These are phyloP conservation scores for Fusarium camptoceras DNA, from an alignment of 2,329 filamentous ascomycete species.

Conservation along the genomic window DNA sequence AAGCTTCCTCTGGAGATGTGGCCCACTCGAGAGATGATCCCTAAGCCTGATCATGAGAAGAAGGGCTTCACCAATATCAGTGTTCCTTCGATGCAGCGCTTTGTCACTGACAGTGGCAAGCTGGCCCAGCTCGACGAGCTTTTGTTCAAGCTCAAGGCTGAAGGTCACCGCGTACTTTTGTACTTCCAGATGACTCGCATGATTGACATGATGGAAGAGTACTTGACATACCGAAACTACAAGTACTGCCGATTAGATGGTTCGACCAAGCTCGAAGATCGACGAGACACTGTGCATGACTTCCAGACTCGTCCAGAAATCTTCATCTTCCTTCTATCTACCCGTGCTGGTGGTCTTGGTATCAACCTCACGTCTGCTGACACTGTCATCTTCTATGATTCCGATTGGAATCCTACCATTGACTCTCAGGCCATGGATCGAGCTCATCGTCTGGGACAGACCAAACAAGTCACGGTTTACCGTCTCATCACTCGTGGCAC, in stretches of 20 bases:
- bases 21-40: conserved; percentile 75
- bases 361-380: conserved; percentile 98
- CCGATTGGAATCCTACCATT: conserved; percentile 99
- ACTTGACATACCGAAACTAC: conserved; percentile 98
- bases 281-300: conserved; percentile 94
- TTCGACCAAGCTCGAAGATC: conserved; percentile 96
- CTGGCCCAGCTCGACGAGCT: conserved; percentile 90
- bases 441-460: conserved; percentile 96
- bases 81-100: conserved; percentile 95
- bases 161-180: conserved; percentile 90
- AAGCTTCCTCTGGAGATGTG: conserved; percentile 75
- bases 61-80: conserved; percentile 89
- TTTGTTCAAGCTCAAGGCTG: conserved; percentile 89
- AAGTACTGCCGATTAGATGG: conserved; percentile 97
- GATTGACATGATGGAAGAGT: conserved; percentile 99
- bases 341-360: conserved; percentile 94
- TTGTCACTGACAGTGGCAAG: conserved; percentile 98
- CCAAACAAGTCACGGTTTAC: conserved; percentile 95
- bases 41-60: conserved; percentile 82
- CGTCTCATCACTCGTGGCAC: conserved; percentile 96
- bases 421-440: conserved; percentile 99
- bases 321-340: conserved; percentile 96
- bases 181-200: conserved; percentile 99
- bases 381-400: conserved; percentile 99
- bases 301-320: conserved; percentile 96